These are phyloP conservation scores for Aspergillus mulundensis DNA, from an alignment of 495 filamentous ascomycete genomes.

Conservation along the genomic window DNA sequence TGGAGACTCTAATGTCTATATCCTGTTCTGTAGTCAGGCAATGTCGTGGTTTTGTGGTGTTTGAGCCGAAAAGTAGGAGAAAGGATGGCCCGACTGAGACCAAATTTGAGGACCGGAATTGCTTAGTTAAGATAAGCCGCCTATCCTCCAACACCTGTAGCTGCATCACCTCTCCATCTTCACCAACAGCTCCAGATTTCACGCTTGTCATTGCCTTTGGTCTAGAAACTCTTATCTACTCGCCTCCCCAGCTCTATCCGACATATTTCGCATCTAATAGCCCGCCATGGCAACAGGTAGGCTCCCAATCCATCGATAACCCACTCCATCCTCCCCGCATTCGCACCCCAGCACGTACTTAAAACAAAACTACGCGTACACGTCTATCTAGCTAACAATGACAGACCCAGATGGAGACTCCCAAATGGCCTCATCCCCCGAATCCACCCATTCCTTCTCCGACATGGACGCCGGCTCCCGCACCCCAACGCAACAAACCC, in stretches of 20 bases:
- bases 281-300: constrained; percentile 10
- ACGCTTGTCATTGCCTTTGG: neutral
- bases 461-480: constrained; percentile 30
- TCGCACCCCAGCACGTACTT: constrained; percentile 4
- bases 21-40: neutral
- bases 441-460: constrained; percentile 32
- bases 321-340: neutral
- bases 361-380: neutral
- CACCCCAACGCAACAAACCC: constrained; percentile 31
- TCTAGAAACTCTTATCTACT: neutral
- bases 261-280: neutral
- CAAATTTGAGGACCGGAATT: constrained; percentile 1
- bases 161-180: neutral
- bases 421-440: constrained; percentile 53
- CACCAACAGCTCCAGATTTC: neutral
- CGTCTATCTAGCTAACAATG: neutral
- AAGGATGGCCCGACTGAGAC: constrained; percentile 7
- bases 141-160: neutral
- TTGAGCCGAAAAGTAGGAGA: constrained; percentile 10
- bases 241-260: neutral
- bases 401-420: constrained; percentile 54
- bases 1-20: neutral
- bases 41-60: neutral
- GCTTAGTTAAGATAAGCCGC: constrained; percentile 16
- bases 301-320: neutral